Evolutionary conservation across 371 early-diverging fungal species (phyloP).

Genomic region (Mortierella sp.): DNA sequence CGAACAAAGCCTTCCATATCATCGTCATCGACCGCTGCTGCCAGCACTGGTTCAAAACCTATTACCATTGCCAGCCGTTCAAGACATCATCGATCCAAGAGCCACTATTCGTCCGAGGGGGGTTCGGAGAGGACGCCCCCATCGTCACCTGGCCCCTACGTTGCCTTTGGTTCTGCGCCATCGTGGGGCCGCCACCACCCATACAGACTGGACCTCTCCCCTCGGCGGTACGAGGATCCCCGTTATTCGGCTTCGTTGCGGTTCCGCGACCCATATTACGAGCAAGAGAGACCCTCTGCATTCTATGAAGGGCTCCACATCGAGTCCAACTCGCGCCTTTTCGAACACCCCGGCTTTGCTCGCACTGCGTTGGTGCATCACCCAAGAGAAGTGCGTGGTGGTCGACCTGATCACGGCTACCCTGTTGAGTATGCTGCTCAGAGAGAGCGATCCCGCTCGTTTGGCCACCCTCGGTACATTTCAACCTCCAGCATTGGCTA

Average conservation of each 20-base stretch:
- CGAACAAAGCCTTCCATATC: slow-evolving; percentile 4
- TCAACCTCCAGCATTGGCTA: background rate
- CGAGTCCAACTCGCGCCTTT: slow-evolving; percentile 6
- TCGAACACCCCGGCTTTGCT: background rate
- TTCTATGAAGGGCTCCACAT: slow-evolving; percentile 4
- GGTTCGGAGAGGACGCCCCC: slow-evolving; percentile 7
- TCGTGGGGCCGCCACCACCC: slow-evolving; percentile 13
- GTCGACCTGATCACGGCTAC: background rate
- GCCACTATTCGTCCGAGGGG: background rate
- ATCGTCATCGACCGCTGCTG: background rate
- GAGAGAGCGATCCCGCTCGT: slow-evolving; percentile 7
- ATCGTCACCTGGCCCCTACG: slow-evolving; percentile 13
- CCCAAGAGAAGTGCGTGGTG: background rate
- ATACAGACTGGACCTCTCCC: background rate
- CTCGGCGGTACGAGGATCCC: slow-evolving; percentile 14
- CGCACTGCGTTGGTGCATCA: background rate
- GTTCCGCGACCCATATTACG: background rate
- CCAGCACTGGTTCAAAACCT: background rate
- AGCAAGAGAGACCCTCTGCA: slow-evolving; percentile 8
- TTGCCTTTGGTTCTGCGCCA: slow-evolving; percentile 1
- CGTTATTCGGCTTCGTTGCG: background rate
- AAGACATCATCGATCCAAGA: background rate
- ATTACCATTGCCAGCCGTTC: slow-evolving; percentile 1
- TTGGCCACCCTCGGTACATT: slow-evolving; percentile 4
- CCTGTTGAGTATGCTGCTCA: background rate